Percentiles rank a stretch among this genome's conserved stretches.
Evolutionary conservation across 2,329 filamentous ascomycete species (phyloP).

Genomic region (Fusarium marasasianum): DNA sequence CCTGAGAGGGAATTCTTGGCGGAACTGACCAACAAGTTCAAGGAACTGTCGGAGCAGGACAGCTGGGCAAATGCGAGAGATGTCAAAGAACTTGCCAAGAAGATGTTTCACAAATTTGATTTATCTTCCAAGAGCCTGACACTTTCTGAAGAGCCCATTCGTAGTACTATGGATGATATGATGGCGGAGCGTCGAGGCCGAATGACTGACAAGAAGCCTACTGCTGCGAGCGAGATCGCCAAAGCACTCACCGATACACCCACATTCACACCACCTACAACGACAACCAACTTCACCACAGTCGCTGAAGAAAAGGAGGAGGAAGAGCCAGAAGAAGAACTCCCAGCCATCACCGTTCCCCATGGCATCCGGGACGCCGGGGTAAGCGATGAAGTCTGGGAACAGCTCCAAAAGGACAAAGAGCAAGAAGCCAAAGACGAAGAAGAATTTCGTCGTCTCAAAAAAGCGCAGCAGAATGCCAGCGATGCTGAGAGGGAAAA

Average conservation of each 20-base stretch:
- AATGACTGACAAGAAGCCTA: constrained; percentile 21
- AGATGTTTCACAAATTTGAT: constrained; percentile 55
- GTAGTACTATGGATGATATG: constrained; percentile 38
- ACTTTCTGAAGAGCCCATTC: constrained; percentile 32
- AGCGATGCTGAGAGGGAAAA: constrained; percentile 47
- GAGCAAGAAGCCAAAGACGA: constrained; percentile 51
- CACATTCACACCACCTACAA: background rate
- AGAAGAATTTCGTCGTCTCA: constrained; percentile 48
- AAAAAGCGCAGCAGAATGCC: constrained; percentile 42
- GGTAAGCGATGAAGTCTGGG: constrained; percentile 69
- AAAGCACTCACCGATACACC: background rate
- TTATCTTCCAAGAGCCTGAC: constrained; percentile 3
- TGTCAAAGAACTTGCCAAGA: constrained; percentile 62
- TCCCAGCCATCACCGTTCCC: background rate
- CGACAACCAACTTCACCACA: background rate
- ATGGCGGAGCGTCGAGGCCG: constrained; percentile 14
- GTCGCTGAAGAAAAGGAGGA: background rate
- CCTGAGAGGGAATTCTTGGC: constrained; percentile 9
- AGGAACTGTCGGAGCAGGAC: constrained; percentile 51
- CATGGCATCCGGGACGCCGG: constrained; percentile 59
- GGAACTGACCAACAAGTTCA: constrained; percentile 47
- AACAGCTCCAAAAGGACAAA: constrained; percentile 64
- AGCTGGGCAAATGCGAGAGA: constrained; percentile 73
- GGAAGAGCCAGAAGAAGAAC: background rate
- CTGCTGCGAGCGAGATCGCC: rapidly evolving